Evolutionary conservation across 441 rosid genomes (phyloP).

Genomic region (Adansonia grandidieri): DNA sequence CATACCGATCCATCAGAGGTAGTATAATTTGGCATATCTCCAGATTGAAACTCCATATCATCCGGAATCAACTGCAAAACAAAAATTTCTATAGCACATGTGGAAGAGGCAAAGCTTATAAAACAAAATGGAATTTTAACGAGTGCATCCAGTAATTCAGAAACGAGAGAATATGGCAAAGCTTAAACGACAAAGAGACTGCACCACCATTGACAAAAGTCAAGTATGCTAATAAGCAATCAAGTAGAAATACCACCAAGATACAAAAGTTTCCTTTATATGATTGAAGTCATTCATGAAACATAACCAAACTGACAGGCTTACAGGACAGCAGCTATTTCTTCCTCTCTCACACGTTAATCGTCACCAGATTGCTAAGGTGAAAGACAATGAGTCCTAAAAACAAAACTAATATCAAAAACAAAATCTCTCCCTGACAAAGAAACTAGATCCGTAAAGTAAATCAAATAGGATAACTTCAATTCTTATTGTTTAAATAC

Average conservation of each 20-base stretch:
- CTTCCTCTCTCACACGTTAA: neutral
- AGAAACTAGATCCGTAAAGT: no score
- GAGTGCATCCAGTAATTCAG: neutral
- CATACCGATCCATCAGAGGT: slow-evolving; percentile 90
- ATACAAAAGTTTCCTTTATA: neutral
- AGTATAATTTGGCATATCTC: slow-evolving; percentile 89
- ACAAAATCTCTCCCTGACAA: no score
- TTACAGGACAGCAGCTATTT: neutral
- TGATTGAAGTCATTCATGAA: neutral
- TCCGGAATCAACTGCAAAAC: slow-evolving; percentile 78
- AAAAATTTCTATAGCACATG: neutral
- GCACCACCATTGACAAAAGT: neutral
- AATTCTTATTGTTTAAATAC: no score
- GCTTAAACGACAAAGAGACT: neutral
- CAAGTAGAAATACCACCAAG: neutral
- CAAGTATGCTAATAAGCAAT: neutral
- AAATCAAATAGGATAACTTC: no score
- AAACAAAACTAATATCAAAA: neutral
- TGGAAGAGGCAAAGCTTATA: neutral
- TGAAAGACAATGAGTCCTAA: neutral
- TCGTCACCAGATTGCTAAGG: neutral
- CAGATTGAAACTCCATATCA: slow-evolving; percentile 94
- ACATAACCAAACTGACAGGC: neutral
- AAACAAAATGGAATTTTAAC: neutral
- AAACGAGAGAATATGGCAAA: neutral